Percentiles rank a stretch among this genome's conserved stretches.
phyloP scores from a whole-genome alignment of 129 eudicot species.

The Rutidosis leptorrhynchoides region DNA sequence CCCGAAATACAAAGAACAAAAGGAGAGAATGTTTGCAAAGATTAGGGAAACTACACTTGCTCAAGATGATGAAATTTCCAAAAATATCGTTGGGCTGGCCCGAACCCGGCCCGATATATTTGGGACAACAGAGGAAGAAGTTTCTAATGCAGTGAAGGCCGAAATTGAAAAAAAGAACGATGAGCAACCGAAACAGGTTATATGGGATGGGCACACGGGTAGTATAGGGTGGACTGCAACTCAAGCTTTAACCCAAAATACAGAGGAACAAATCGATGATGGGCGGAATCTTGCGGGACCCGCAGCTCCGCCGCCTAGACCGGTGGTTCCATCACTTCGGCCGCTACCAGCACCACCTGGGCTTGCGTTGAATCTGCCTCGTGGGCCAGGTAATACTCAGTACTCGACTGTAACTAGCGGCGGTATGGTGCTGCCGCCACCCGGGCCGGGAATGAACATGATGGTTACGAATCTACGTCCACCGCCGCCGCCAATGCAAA shows the following conservation, averaged over 20 bases:
- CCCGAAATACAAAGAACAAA: conserved; percentile 91
- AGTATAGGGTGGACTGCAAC: conserved; percentile 90
- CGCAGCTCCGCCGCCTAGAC: conserved; percentile 71
- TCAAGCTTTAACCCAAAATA: conserved; percentile 78
- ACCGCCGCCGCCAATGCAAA: conserved; percentile 66
- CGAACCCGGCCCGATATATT: conserved; percentile 89
- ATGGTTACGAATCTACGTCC: conserved; percentile 59
- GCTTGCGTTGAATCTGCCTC: conserved; percentile 67
- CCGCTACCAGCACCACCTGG: conserved; percentile 87
- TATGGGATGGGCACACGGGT: conserved; percentile 95
- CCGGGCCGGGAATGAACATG: conserved; percentile 45
- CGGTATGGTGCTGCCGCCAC: conserved; percentile 59
- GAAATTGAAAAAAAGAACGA: conserved; percentile 87
- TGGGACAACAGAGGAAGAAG: conserved; percentile 92
- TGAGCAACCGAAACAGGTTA: conserved; percentile 86
- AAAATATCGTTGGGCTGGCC: conserved; percentile 78
- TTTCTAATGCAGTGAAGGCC: conserved; percentile 81
- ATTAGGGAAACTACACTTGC: conserved; percentile 86
- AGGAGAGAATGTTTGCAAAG: conserved; percentile 96
- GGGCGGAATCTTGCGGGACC: conserved; percentile 70
- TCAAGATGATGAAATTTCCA: conserved; percentile 74
- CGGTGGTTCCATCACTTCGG: conserved; percentile 62
- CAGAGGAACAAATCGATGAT: conserved; percentile 62
- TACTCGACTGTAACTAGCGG: conserved; percentile 44
- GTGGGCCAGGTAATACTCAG: conserved; percentile 53